Evolutionary conservation across 2,329 filamentous ascomycete species (phyloP).

Genomic region (Aspergillus sp.): DNA sequence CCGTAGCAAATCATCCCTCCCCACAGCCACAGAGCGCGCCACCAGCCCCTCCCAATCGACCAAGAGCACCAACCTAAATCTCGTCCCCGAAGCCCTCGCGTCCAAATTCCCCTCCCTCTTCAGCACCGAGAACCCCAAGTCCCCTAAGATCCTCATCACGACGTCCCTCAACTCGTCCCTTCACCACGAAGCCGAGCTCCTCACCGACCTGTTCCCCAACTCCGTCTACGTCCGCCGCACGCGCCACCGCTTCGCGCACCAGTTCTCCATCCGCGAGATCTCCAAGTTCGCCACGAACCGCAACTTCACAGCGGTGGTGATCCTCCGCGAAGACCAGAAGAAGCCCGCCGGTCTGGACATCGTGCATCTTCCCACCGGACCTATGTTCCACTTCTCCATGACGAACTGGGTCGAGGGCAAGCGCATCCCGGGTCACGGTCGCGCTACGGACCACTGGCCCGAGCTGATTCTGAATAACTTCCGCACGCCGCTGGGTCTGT

Average conservation of each 20-base stretch:
- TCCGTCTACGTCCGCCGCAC: constrained; percentile 80
- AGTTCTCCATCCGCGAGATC: constrained; percentile 91
- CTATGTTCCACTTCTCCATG: constrained; percentile 90
- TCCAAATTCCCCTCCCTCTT: constrained; percentile 64
- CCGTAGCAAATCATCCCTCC: constrained; percentile 37
- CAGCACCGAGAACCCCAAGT: constrained; percentile 52
- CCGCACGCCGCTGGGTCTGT: constrained; percentile 83
- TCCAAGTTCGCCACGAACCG: constrained; percentile 79
- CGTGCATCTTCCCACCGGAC: constrained; percentile 78
- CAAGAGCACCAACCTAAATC: constrained; percentile 59
- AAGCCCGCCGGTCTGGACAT: constrained; percentile 78
- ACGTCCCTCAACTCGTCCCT: constrained; percentile 87
- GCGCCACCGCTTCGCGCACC: constrained; percentile 79
- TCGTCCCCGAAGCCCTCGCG: constrained; percentile 62
- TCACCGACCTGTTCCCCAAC: constrained; percentile 81
- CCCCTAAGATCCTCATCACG: constrained; percentile 87
- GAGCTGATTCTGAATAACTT: constrained; percentile 94
- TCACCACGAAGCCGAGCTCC: constrained; percentile 76
- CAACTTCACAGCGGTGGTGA: constrained; percentile 78
- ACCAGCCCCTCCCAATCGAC: constrained; percentile 58
- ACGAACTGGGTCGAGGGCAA: constrained; percentile 88
- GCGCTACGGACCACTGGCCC: constrained; percentile 84
- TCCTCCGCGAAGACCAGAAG: constrained; percentile 89
- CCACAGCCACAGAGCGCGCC: constrained; percentile 51
- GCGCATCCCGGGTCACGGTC: constrained; percentile 85